phyloP scores from a whole-genome alignment of 2,329 filamentous ascomycete species.

The Proliferodiscus dingleyae region DNA sequence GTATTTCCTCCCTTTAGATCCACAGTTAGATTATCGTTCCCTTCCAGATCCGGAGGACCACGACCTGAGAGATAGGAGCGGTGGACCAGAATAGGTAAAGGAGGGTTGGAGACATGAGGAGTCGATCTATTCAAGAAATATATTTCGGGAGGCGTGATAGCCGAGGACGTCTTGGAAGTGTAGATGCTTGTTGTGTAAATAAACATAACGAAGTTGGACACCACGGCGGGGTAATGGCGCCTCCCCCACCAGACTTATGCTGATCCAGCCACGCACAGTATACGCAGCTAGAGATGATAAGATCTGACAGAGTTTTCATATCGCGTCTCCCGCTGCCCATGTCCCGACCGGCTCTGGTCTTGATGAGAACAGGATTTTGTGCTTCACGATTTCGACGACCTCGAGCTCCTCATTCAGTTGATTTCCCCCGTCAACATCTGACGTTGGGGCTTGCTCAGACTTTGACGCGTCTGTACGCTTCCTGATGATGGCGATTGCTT shows the following conservation, averaged over 20 bases:
- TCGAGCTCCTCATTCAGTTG: conserved; percentile 56
- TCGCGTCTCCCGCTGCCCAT: conserved; percentile 9
- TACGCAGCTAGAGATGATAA: no score
- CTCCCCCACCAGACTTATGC: no score
- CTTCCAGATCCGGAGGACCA: conserved; percentile 22
- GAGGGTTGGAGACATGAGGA: conserved; percentile 31
- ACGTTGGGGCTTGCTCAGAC: neutral
- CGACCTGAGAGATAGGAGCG: conserved; percentile 32
- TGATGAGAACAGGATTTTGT: conserved; percentile 78
- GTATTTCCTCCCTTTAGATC: conserved; percentile 29
- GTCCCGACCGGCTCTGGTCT: conserved; percentile 77
- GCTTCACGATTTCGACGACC: conserved; percentile 80
- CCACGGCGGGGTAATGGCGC: no score
- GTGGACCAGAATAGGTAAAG: conserved; percentile 34
- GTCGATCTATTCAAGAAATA: conserved; percentile 21
- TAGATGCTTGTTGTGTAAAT: neutral
- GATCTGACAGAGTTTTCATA: no score
- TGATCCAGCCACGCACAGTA: no score
- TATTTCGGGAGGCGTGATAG: conserved; percentile 10
- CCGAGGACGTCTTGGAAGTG: neutral
- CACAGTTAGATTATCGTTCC: conserved; percentile 12
- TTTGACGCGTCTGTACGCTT: conserved; percentile 36
- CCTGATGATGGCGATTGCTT: conserved; percentile 73
- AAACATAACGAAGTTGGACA: conserved; percentile 2
- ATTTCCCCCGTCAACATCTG: conserved; percentile 14